A percentile compares a stretch with the other conserved stretches of the same genome.
Conservation (phyloP, 768 basidiomycete species). For the Mycena maculata region DNA sequence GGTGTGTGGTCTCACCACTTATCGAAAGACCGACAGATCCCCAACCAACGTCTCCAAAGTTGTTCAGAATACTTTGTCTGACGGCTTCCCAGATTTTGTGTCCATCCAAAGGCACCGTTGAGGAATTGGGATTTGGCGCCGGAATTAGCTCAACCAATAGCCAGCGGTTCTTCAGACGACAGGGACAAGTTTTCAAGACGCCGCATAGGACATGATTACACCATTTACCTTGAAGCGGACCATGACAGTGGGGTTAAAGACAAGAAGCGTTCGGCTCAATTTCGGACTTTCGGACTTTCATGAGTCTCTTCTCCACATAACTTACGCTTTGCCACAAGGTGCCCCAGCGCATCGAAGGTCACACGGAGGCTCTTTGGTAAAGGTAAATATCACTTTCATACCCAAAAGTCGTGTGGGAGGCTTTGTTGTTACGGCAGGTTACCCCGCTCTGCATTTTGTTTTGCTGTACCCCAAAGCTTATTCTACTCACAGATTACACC, state of each 20-base stretch:
- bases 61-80: conserved; percentile 71
- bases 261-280: background rate
- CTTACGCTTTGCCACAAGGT: background rate
- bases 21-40: conserved; percentile 80
- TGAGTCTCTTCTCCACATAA: conserved; percentile 19
- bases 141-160: conserved; percentile 86
- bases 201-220: background rate
- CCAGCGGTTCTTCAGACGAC: conserved; percentile 79
- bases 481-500: conserved; percentile 1
- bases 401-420: background rate
- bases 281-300: background rate
- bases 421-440: background rate
- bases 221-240: conserved; percentile 75
- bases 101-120: conserved; percentile 55
- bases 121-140: conserved; percentile 43
- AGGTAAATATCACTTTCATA: background rate
- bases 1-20: conserved; percentile 60
- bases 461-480: background rate
- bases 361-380: conserved; percentile 12
- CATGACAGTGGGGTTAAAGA: conserved; percentile 51
- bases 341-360: background rate
- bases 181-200: conserved; percentile 5
- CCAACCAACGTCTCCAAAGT: conserved; percentile 92
- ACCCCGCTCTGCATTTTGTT: background rate
- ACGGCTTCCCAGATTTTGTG: conserved; percentile 77